A percentile compares a stretch with the other conserved stretches of the same genome.
These are phyloP conservation scores for Scytalidium sp. DNA, from an alignment of 2,329 filamentous ascomycete species.

Conservation along the genomic window DNA sequence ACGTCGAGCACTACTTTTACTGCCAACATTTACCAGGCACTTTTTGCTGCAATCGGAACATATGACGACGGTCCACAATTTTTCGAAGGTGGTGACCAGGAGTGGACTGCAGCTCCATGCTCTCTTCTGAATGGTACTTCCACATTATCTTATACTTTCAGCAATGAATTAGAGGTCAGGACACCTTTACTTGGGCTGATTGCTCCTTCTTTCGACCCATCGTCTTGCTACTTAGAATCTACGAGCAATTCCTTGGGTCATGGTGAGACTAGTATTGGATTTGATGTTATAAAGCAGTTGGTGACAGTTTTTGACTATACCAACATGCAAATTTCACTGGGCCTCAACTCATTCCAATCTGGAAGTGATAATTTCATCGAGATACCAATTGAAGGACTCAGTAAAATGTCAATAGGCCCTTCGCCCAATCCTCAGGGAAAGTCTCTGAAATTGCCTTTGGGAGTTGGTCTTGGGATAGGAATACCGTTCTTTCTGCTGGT, in stretches of 20 bases:
- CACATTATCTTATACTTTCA: background rate
- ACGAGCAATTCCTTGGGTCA: background rate
- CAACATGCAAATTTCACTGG: background rate
- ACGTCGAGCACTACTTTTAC: background rate
- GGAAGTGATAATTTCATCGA: background rate
- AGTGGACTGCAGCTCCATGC: background rate
- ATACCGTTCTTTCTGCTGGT: background rate
- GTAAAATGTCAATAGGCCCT: background rate
- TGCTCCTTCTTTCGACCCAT: background rate
- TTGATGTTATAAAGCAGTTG: background rate
- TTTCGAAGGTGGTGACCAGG: background rate
- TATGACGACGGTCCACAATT: background rate
- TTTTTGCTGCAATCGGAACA: background rate
- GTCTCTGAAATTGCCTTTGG: background rate
- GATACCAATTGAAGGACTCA: background rate
- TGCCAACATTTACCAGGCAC: background rate
- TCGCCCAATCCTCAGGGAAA: background rate
- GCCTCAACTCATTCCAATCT: background rate
- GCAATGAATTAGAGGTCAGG: background rate
- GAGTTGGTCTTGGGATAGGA: background rate
- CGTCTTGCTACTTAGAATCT: background rate
- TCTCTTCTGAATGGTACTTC: background rate
- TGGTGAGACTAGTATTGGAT: background rate
- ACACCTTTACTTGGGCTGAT: background rate
- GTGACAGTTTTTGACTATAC: background rate